These are phyloP conservation scores for Phanerodontia chrysosporium DNA, from an alignment of 768 basidiomycete genomes.

Conservation along the genomic window DNA sequence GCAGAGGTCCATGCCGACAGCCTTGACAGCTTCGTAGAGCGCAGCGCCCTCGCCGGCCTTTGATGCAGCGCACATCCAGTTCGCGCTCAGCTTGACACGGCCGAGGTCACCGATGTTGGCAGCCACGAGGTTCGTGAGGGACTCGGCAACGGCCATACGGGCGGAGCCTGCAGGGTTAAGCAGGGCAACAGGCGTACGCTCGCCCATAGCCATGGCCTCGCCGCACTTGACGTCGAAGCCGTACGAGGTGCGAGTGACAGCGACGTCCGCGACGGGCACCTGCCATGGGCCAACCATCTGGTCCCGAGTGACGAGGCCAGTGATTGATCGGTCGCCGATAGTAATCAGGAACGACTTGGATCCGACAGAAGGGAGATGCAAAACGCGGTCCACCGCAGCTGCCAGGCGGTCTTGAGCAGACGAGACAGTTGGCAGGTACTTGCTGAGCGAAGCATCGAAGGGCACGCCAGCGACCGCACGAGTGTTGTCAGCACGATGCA, in stretches of 20 bases:
- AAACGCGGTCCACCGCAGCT: constrained; percentile 72
- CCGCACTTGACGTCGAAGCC: constrained; percentile 82
- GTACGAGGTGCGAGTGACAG: constrained; percentile 91
- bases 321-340: constrained; percentile 92
- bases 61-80: constrained; percentile 98
- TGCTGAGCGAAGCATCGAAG: constrained; percentile 71
- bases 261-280: constrained; percentile 95
- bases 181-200: constrained; percentile 90
- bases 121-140: constrained; percentile 87
- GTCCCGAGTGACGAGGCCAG: constrained; percentile 91
- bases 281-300: constrained; percentile 99
- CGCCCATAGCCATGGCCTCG: constrained; percentile 99
- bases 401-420: constrained; percentile 47
- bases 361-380: constrained; percentile 87
- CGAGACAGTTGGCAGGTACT: constrained; percentile 51
- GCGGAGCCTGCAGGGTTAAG: constrained; percentile 87
- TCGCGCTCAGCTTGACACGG: constrained; percentile 91
- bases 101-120: constrained; percentile 66
- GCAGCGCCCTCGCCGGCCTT: constrained; percentile 85
- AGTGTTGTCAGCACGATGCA: constrained; percentile 69
- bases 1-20: constrained; percentile 91
- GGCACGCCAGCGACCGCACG: constrained; percentile 33
- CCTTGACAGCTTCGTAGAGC: constrained; percentile 85
- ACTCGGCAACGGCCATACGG: constrained; percentile 92
- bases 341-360: constrained; percentile 98